Conservation (phyloP, 257 asterid species). For the Coffea canephora region DNA sequence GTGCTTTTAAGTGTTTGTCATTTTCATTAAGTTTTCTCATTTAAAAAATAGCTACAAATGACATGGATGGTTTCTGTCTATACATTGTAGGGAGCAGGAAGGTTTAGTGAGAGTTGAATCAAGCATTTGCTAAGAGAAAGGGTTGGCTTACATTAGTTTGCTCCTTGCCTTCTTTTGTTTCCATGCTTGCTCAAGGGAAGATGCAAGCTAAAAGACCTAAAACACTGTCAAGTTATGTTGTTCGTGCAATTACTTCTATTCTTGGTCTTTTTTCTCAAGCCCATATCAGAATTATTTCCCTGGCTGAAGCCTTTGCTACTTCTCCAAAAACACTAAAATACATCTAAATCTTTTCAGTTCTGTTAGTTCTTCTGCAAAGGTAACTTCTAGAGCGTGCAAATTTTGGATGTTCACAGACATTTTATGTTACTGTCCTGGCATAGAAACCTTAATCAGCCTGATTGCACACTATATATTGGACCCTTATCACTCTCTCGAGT, state of each 20-base stretch:
- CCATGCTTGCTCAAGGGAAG: neutral
- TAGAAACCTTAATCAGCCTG: too few relatives aligned
- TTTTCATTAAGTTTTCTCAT: neutral
- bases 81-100: neutral
- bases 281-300: neutral
- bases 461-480: too few relatives aligned
- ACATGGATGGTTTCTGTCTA: neutral
- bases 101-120: neutral
- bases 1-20: neutral
- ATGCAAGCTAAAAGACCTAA: neutral
- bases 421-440: too few relatives aligned
- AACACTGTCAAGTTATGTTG: neutral
- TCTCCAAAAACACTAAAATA: neutral
- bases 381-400: too few relatives aligned
- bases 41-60: neutral
- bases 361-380: neutral
- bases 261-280: neutral
- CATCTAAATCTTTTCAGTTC: neutral
- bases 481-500: too few relatives aligned
- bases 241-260: neutral
- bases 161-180: neutral
- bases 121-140: neutral
- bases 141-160: neutral
- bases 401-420: too few relatives aligned
- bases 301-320: neutral